These are phyloP conservation scores for Puccinellia tenuiflora DNA, from an alignment of 176 grass and related monocot species.

Conservation along the genomic window DNA sequence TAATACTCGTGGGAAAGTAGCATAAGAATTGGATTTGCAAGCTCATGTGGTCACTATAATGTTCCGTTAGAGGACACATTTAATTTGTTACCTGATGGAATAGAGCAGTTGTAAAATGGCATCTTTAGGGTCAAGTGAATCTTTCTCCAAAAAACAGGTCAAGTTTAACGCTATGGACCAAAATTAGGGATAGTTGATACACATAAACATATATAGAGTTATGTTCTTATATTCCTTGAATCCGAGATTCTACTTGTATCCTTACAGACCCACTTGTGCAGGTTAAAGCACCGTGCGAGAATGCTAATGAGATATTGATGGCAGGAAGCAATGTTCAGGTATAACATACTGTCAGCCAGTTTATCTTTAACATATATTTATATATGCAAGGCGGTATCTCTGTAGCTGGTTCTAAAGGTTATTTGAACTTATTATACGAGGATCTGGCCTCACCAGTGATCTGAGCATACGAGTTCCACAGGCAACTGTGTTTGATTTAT, in stretches of 20 bases:
- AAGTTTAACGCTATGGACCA: background rate
- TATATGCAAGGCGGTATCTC: background rate
- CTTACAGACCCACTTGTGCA: conserved; percentile 22
- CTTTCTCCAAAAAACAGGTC: background rate
- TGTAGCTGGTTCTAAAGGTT: background rate
- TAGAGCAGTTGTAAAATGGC: too few relatives aligned
- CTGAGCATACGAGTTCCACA: too few relatives aligned
- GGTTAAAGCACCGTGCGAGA: conserved; percentile 85
- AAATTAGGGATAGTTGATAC: conserved; percentile 21
- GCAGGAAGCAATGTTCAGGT: conserved; percentile 98
- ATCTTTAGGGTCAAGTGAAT: background rate
- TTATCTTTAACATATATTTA: background rate
- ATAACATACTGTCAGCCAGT: background rate
- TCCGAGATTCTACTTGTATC: background rate
- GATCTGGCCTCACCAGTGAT: too few relatives aligned
- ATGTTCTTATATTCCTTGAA: conserved; percentile 31
- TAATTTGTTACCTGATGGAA: too few relatives aligned
- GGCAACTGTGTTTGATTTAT: too few relatives aligned
- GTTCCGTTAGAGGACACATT: too few relatives aligned
- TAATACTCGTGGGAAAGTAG: too few relatives aligned
- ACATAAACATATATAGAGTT: background rate
- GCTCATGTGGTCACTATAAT: too few relatives aligned
- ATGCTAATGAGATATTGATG: conserved; percentile 97
- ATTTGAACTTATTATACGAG: background rate
- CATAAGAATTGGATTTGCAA: too few relatives aligned